Evolutionary conservation across 345 rosid genomes (phyloP), one percentile per base, ranked within the genome.

Genomic region (Lumnitzera littorea): DNA sequence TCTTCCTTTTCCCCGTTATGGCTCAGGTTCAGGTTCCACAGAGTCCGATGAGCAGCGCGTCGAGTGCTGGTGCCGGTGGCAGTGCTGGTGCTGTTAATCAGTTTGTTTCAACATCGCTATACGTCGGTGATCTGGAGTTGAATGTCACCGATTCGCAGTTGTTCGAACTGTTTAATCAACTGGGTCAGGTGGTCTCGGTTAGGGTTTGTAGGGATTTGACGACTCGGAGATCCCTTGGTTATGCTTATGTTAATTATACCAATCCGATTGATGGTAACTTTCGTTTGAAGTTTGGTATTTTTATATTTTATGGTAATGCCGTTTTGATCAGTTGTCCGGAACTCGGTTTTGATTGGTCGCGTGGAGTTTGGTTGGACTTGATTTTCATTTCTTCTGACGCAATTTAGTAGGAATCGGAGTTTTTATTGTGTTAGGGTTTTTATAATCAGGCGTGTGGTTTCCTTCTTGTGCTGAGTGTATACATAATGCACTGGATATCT

Each of bases 81-180:
- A 60, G 63, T 52, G 63, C 65, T 15, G 66, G 68, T 17, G 75
- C 74, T 13, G 66, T 65, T 27, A 67, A 62, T 53, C 95, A 83
- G 65, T 80, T 77, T 23, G 82, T 67, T 47, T 75, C 94, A 62
- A 92, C 89, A 16, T 92, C 96, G 68, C 91, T 92, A 36, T 92
- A 89, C 56, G 96, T 92, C 11, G 96, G 98, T 52, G 96, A 92
- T 84, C 80, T 92, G 79, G 96, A 92, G 53, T 25, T 48, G 2
- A 92, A 74, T 24, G 89, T 87, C 60, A 82, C 89, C 2, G 98
- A 89, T 54, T 74, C 94, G 12, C 96, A 89, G 75, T 77, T 92
- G 57, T 92, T 77, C 64, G 98, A 89, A 61, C 82, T 80, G 60
- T 92, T 92, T 72, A 84, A 64, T 72, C 96, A 89, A 58, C 62